Evolutionary conservation across 345 rosid species (phyloP).

Genomic region (Laguncularia racemosa): DNA sequence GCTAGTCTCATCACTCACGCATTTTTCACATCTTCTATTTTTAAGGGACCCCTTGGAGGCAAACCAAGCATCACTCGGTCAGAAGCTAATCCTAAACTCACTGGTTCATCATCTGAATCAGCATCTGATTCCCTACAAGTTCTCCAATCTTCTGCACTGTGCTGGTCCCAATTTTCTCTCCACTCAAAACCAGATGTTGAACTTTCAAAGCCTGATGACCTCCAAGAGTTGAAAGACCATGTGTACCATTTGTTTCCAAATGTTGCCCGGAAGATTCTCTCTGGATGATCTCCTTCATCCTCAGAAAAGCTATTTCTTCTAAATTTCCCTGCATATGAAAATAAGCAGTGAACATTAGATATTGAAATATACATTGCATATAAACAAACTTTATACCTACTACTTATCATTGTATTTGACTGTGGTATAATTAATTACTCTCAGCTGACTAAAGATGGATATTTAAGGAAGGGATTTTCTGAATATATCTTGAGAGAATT

Average conservation of each 20-base stretch:
- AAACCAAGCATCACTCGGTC: slow-evolving; percentile 62
- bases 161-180: slow-evolving; percentile 40
- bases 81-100: slow-evolving; percentile 37
- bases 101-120: slow-evolving; percentile 34
- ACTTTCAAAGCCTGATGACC: slow-evolving; percentile 17
- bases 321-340: slow-evolving; percentile 31
- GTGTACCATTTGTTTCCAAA: slow-evolving; percentile 48
- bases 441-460: too few relatives aligned
- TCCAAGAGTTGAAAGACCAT: slow-evolving; percentile 26
- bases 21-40: slow-evolving; percentile 64
- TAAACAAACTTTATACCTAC: too few relatives aligned
- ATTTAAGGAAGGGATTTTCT: too few relatives aligned
- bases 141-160: slow-evolving; percentile 33
- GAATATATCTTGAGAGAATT: too few relatives aligned
- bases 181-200: slow-evolving; percentile 45
- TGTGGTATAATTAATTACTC: too few relatives aligned
- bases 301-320: slow-evolving; percentile 31
- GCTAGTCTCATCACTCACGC: slow-evolving; percentile 38
- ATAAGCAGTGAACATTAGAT: neutral
- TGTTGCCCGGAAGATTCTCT: slow-evolving; percentile 28
- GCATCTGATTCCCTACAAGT: slow-evolving; percentile 18
- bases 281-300: slow-evolving; percentile 33
- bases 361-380: too few relatives aligned
- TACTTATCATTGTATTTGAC: too few relatives aligned
- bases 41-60: slow-evolving; percentile 58